These are phyloP conservation scores for Triticum aestivum DNA, from an alignment of 176 grass and related monocot genomes.

Conservation along the genomic window DNA sequence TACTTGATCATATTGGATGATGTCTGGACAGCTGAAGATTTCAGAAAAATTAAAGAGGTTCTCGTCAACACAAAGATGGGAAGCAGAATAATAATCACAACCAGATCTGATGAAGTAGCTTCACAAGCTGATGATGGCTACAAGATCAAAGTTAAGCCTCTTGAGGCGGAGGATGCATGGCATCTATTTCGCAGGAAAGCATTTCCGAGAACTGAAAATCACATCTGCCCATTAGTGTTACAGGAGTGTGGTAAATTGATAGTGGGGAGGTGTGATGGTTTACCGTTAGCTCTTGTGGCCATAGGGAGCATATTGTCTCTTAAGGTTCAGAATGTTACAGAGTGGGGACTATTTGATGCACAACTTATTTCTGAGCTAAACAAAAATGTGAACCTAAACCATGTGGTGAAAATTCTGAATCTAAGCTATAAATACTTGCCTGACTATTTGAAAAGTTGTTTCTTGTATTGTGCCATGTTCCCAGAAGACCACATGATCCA, in stretches of 20 bases:
- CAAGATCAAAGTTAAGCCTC: conserved; percentile 24
- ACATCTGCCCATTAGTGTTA: conserved; percentile 24
- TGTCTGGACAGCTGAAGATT: neutral
- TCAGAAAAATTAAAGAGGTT: neutral
- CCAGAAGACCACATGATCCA: conserved; percentile 42
- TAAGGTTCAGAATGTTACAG: neutral
- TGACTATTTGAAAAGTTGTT: conserved; percentile 56
- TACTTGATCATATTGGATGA: conserved; percentile 30
- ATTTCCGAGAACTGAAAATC: conserved; percentile 30
- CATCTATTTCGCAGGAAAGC: conserved; percentile 42
- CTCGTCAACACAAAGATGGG: neutral
- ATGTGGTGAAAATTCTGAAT: conserved; percentile 43
- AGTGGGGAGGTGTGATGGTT: conserved; percentile 44
- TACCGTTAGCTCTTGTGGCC: conserved; percentile 52
- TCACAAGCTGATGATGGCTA: conserved; percentile 15
- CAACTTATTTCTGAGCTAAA: conserved; percentile 51
- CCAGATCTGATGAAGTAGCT: conserved; percentile 30
- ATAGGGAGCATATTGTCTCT: conserved; percentile 38
- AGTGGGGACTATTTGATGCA: conserved; percentile 37
- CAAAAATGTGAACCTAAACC: conserved; percentile 34
- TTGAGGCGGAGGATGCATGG: conserved; percentile 24
- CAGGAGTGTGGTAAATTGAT: conserved; percentile 17
- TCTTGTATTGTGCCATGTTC: conserved; percentile 52
- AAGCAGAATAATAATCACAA: conserved; percentile 48
- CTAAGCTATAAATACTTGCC: conserved; percentile 52